These are phyloP conservation scores for Diospyros lotus DNA, from an alignment of 148 eudicot species.

Conservation along the genomic window DNA sequence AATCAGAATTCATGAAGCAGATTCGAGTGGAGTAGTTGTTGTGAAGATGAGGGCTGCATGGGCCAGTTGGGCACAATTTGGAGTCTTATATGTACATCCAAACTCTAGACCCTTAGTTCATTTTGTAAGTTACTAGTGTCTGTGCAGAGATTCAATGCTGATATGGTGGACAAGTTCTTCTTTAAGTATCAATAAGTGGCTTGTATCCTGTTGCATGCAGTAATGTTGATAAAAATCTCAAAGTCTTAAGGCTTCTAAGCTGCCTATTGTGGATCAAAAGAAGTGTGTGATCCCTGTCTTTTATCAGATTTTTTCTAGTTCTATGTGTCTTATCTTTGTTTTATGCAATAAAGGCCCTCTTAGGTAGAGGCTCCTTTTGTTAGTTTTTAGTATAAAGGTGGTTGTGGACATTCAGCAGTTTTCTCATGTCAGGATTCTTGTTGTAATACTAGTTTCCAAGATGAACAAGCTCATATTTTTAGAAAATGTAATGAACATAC, in stretches of 20 bases:
- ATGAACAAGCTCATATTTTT: too few relatives aligned
- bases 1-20: too few relatives aligned
- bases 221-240: not conserved
- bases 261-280: constrained; percentile 1
- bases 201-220: not conserved
- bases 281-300: not conserved
- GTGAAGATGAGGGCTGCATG: too few relatives aligned
- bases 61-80: too few relatives aligned
- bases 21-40: too few relatives aligned
- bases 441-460: not conserved
- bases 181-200: not conserved
- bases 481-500: too few relatives aligned
- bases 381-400: not conserved
- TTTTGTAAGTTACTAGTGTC: too few relatives aligned
- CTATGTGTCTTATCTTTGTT: not conserved
- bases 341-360: not conserved
- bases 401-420: not conserved
- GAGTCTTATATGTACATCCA: too few relatives aligned
- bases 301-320: not conserved
- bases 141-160: not conserved
- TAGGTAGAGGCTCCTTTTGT: not conserved
- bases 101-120: too few relatives aligned
- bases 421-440: not conserved
- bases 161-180: not conserved
- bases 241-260: not conserved